These are phyloP conservation scores for Cyclaneusma minus DNA, from an alignment of 2,329 filamentous ascomycete genomes.

Conservation along the genomic window DNA sequence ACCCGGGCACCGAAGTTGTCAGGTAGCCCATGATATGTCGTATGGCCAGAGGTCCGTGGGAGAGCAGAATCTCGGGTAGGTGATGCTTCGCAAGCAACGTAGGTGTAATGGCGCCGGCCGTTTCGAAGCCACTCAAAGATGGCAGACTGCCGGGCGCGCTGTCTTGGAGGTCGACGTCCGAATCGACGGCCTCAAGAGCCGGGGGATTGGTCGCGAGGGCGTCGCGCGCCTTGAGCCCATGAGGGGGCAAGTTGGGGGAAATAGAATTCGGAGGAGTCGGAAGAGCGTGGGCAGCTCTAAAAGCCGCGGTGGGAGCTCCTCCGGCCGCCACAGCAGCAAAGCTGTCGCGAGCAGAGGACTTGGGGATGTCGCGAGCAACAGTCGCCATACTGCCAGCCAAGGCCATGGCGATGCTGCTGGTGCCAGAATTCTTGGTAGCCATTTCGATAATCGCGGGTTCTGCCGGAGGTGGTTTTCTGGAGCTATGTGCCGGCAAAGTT, in stretches of 20 bases:
- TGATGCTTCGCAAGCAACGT: slow-evolving; percentile 77
- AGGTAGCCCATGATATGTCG: slow-evolving; percentile 91
- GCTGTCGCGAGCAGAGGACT: slow-evolving; percentile 49
- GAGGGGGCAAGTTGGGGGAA: slow-evolving; percentile 72
- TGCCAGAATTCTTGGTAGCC: slow-evolving; percentile 51
- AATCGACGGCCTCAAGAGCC: slow-evolving; percentile 54
- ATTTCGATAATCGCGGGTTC: slow-evolving; percentile 22
- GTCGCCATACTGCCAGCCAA: slow-evolving; percentile 6
- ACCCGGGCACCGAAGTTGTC: slow-evolving; percentile 84
- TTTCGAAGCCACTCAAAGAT: slow-evolving; percentile 36
- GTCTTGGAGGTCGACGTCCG: slow-evolving; percentile 76
- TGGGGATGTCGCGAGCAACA: slow-evolving; percentile 46
- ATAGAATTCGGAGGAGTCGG: slow-evolving; percentile 93
- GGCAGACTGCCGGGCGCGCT: slow-evolving; percentile 29
- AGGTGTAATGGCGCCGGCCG: slow-evolving; percentile 70
- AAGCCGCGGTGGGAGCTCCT: slow-evolving; percentile 36
- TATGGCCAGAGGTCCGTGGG: slow-evolving; percentile 83
- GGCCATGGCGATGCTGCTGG: slow-evolving; percentile 20
- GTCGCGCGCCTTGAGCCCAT: slow-evolving; percentile 50
- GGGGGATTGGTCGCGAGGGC: slow-evolving; percentile 17
- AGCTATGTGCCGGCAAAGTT: background rate
- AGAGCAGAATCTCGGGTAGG: slow-evolving; percentile 77
- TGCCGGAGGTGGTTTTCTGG: slow-evolving; percentile 2
- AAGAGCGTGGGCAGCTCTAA: slow-evolving; percentile 49
- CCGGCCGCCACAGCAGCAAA: slow-evolving; percentile 57